Conservation (phyloP, 176 grass and related monocot species). For the Raddia guianensis region DNA sequence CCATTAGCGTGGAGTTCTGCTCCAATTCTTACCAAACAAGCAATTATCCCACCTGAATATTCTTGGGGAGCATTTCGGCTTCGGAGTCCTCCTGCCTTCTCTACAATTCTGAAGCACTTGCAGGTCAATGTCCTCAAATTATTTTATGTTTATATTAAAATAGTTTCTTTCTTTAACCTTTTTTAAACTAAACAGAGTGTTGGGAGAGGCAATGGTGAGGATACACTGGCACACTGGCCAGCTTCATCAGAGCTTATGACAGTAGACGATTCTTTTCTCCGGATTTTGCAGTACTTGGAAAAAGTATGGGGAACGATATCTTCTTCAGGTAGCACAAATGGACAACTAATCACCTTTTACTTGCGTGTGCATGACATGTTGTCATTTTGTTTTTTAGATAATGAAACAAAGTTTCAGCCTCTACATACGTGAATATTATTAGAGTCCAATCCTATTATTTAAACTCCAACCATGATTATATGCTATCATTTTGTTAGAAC, state of each 20-base stretch:
- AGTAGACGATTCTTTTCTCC: slow-evolving; percentile 80
- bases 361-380: slow-evolving; percentile 6
- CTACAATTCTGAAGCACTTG: slow-evolving; percentile 84
- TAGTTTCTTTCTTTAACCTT: slow-evolving; percentile 28
- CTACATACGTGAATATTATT: no score
- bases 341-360: slow-evolving; percentile 27
- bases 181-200: slow-evolving; percentile 65
- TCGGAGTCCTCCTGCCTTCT: slow-evolving; percentile 81
- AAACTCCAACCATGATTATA: not conserved
- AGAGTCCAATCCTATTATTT: no score
- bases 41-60: slow-evolving; percentile 88
- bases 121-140: slow-evolving; percentile 55
- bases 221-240: slow-evolving; percentile 94
- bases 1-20: slow-evolving; percentile 85
- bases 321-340: slow-evolving; percentile 68
- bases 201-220: slow-evolving; percentile 91
- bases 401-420: no score
- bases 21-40: slow-evolving; percentile 83
- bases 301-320: slow-evolving; percentile 86
- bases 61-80: slow-evolving; percentile 90
- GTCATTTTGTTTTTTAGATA: not conserved
- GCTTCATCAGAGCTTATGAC: slow-evolving; percentile 75
- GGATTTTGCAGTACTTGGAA: slow-evolving; percentile 82
- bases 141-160: slow-evolving; percentile 27
- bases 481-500: slow-evolving; percentile 1